Conservation (phyloP, 495 filamentous ascomycete genomes). For the Lasiosphaeria hispida region DNA sequence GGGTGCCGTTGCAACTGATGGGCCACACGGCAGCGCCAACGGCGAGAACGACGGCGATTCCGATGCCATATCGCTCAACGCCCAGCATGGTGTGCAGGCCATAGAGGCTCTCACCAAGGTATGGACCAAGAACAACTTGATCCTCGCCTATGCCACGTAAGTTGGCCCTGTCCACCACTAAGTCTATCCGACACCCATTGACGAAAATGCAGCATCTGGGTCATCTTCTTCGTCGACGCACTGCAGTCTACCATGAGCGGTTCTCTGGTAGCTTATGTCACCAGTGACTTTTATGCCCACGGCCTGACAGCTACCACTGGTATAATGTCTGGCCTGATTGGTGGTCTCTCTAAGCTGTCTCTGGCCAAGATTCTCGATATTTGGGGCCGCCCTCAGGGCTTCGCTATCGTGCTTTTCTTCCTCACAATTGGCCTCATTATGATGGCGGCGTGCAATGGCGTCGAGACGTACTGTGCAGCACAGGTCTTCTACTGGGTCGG, state of each 20-base stretch:
- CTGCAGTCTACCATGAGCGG: conserved; percentile 43
- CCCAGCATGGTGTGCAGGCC: conserved; percentile 26
- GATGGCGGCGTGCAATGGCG: conserved; percentile 51
- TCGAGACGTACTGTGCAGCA: conserved; percentile 50
- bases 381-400: conserved; percentile 57
- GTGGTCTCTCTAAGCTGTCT: conserved; percentile 59
- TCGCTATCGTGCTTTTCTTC: conserved; percentile 37
- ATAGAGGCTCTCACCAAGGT: conserved; percentile 29
- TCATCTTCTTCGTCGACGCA: conserved; percentile 52
- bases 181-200: background rate
- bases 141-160: conserved; percentile 30
- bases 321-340: conserved; percentile 56
- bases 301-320: conserved; percentile 48
- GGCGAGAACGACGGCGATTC: conserved; percentile 13
- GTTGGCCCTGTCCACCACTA: background rate
- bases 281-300: conserved; percentile 46
- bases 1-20: background rate
- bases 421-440: conserved; percentile 46
- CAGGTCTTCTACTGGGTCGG: conserved; percentile 55
- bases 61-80: conserved; percentile 23
- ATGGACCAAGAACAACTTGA: conserved; percentile 23
- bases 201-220: conserved; percentile 41
- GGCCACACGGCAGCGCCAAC: background rate
- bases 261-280: conserved; percentile 45
- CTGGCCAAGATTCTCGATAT: conserved; percentile 65